Evolutionary conservation across 805 yeast species (phyloP).

Genomic region (Lachancea dasiensis): DNA sequence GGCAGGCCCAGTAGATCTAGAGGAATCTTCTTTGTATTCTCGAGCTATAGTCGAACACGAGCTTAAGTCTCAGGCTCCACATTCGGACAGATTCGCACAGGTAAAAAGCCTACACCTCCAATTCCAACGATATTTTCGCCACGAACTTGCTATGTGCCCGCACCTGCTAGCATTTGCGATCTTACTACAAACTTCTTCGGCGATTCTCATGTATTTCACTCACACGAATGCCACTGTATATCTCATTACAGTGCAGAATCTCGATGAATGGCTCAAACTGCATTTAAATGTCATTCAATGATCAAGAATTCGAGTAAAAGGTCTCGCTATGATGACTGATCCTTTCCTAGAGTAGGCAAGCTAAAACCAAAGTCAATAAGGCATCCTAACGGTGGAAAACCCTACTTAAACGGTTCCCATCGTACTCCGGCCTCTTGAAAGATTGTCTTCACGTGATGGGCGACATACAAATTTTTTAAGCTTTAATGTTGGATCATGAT

Average conservation of each 20-base stretch:
- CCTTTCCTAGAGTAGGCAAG: too few relatives aligned
- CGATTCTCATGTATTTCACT: conserved; percentile 22
- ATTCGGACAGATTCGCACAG: conserved; percentile 6
- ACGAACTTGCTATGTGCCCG: conserved; percentile 27
- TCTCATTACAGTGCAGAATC: conserved; percentile 20
- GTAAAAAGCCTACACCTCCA: conserved; percentile 11
- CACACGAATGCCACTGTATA: conserved; percentile 18
- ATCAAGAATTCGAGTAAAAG: not conserved
- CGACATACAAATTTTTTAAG: too few relatives aligned
- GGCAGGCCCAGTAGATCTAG: not conserved
- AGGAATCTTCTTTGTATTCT: conserved; percentile 5
- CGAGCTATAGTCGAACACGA: conserved; percentile 3
- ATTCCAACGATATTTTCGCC: conserved; percentile 24
- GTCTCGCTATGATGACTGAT: not conserved
- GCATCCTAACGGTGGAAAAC: too few relatives aligned
- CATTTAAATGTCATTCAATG: conserved; percentile 29
- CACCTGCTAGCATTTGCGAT: conserved; percentile 31
- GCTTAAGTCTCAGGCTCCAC: not conserved
- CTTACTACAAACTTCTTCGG: conserved; percentile 19
- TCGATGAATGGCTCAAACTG: conserved; percentile 33
- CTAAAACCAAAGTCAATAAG: too few relatives aligned
- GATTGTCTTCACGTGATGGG: too few relatives aligned
- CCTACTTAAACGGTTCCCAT: too few relatives aligned
- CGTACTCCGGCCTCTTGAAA: too few relatives aligned
- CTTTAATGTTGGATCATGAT: too few relatives aligned